These are phyloP conservation scores for Aspergillus coremiiformis DNA, from an alignment of 495 filamentous ascomycete genomes.

Conservation along the genomic window DNA sequence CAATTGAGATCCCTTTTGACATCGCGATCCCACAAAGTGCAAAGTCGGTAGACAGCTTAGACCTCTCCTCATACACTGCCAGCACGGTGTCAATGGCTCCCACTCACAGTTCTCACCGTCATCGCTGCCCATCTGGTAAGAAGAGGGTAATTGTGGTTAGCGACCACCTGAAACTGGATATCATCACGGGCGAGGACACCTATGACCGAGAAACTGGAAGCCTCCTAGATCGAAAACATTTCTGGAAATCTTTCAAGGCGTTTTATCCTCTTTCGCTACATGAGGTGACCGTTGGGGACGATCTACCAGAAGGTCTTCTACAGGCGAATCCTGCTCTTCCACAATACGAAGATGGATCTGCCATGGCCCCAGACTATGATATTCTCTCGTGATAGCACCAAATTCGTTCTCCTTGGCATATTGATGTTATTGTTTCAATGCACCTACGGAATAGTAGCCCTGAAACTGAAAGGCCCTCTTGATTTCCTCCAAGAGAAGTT, in stretches of 20 bases:
- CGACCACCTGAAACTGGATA: constrained; percentile 1
- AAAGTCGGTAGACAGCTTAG: neutral
- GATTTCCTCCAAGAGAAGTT: too few species aligned
- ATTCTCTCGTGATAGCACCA: neutral
- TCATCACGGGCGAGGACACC: neutral
- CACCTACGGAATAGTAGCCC: too few species aligned
- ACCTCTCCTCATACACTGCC: neutral
- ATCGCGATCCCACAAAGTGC: neutral
- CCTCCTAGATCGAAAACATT: neutral
- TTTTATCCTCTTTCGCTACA: neutral
- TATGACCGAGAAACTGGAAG: neutral
- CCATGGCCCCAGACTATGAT: neutral
- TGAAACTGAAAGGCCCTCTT: too few species aligned
- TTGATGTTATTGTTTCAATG: too few species aligned
- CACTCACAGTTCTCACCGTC: too few species aligned
- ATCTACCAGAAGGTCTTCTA: neutral
- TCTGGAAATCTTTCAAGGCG: neutral
- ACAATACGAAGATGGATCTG: neutral
- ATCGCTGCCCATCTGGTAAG: too few species aligned
- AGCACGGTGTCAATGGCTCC: too few species aligned
- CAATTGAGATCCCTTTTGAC: neutral
- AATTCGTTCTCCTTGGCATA: too few species aligned
- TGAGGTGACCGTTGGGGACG: neutral
- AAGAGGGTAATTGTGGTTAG: neutral
- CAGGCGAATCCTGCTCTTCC: neutral